Evolutionary conservation across 2,329 filamentous ascomycete species (phyloP).

Genomic region (Teratosphaeria viscida): DNA sequence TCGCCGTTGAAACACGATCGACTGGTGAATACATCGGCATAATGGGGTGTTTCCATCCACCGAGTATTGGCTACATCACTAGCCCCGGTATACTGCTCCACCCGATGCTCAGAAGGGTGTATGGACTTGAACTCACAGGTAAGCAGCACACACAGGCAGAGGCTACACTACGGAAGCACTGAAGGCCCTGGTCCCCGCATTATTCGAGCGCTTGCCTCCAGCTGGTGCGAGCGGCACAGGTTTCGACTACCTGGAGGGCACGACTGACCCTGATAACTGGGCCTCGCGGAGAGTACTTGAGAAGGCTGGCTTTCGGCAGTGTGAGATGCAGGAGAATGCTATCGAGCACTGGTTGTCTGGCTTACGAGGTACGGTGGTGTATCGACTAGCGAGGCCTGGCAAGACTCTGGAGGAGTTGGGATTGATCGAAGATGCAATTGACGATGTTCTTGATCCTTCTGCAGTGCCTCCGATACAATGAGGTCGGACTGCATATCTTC

Average conservation of each 20-base stretch:
- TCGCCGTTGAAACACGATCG: constrained; percentile 44
- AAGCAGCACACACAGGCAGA: constrained; percentile 20
- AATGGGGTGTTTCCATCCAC: constrained; percentile 32
- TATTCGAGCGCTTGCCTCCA: constrained; percentile 28
- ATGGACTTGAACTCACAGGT: neutral
- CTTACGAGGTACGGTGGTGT: constrained; percentile 28
- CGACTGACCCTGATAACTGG: constrained; percentile 41
- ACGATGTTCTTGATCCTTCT: neutral
- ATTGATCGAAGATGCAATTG: neutral
- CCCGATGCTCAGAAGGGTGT: neutral
- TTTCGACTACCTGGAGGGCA: constrained; percentile 32
- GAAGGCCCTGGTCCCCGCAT: constrained; percentile 30
- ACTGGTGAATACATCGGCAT: constrained; percentile 37
- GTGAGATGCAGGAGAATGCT: constrained; percentile 32
- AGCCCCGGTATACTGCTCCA: constrained; percentile 20
- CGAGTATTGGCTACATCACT: constrained; percentile 35
- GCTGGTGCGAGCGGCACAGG: constrained; percentile 12
- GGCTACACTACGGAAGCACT: constrained; percentile 37
- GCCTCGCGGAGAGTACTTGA: constrained; percentile 47
- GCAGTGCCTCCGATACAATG: constrained; percentile 7
- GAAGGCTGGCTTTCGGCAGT: constrained; percentile 46
- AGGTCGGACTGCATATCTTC: neutral
- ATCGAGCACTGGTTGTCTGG: constrained; percentile 29
- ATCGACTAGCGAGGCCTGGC: constrained; percentile 20
- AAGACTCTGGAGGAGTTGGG: constrained; percentile 17